Base-by-base conservation (phyloP, 2,329 filamentous ascomycete species). In the Byssochlamys sp. region DNA sequence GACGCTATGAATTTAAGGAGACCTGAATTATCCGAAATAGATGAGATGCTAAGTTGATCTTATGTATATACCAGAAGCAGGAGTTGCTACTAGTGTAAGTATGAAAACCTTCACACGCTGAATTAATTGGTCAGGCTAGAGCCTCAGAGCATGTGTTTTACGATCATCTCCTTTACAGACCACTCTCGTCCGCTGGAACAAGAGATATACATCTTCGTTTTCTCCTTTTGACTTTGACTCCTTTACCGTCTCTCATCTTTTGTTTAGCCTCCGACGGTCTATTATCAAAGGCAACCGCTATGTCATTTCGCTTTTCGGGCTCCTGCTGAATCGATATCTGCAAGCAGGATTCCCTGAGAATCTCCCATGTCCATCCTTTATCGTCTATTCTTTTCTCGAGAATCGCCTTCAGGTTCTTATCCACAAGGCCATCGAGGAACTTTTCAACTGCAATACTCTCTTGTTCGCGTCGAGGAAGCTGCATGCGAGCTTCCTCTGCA, bases 1-100 rank as follows among this genome's bases (percentile, higher is more conserved):
- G 88, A 27, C 80, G 84, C 19, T 96, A 95, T 73, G 80, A 83
- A 68, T 96, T 90, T 73, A 76, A 78, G 54, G 87, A 90, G 80
- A 90, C 87, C 58, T 90, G 73, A 75, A 50, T 48, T 19, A 58
- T 19, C 12, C 60, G 3, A 29, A 39, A 31, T 53, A 39, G 27
- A 10, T 25, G 28, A 35, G 25, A 54, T 11, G 26, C 31, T 31
- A 51, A 49, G 27, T 14, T 25, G 14, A 35, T 7, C 24, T n/a
- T 14, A 51, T 52, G 25, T 56, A 52, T 56, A 56, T 48, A 24
- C 28, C n/a, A 45, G 4, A 7, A 45, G 39, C 19, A 45, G n/a
- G 19, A 19, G 7, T 24, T 45, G 39, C 39, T 24, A 33, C n/a
- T 24, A 56, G 29, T 27, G 54, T 53, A 50, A 57, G 26, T 49